Evolutionary conservation across 805 yeast species (phyloP).

Genomic region (Candida arabinofermentans): DNA sequence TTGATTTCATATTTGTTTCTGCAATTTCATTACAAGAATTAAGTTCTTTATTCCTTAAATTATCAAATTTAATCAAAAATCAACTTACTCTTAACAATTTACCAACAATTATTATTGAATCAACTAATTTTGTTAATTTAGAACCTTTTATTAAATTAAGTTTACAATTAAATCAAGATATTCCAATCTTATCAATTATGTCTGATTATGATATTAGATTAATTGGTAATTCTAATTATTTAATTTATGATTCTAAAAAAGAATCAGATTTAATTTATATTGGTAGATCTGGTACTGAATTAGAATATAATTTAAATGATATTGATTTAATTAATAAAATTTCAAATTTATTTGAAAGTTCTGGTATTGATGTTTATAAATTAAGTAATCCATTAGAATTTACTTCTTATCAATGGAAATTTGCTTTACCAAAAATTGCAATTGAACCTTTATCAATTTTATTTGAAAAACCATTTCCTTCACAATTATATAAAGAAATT

Average conservation of each 20-base stretch:
- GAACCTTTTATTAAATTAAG: slow-evolving; percentile 61
- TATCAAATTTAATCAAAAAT: slow-evolving; percentile 33
- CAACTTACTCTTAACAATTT: slow-evolving; percentile 25
- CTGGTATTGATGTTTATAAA: slow-evolving; percentile 44
- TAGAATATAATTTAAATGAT: slow-evolving; percentile 40
- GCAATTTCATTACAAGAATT: slow-evolving; percentile 50
- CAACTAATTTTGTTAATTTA: slow-evolving; percentile 66
- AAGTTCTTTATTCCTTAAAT: slow-evolving; percentile 36
- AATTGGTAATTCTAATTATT: slow-evolving; percentile 30
- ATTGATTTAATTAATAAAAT: slow-evolving; percentile 34
- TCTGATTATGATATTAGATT: slow-evolving; percentile 56
- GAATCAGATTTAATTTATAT: slow-evolving; percentile 45
- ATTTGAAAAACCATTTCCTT: slow-evolving; percentile 68
- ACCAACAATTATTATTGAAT: slow-evolving; percentile 59
- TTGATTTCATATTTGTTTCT: slow-evolving; percentile 45
- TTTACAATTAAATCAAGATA: slow-evolving; percentile 27
- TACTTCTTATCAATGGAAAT: slow-evolving; percentile 76
- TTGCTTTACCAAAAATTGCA: slow-evolving; percentile 74
- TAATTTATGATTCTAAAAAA: slow-evolving; percentile 34
- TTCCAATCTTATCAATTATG: slow-evolving; percentile 53
- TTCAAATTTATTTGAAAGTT: slow-evolving; percentile 35
- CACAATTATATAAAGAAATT: slow-evolving; percentile 56
- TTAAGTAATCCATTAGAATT: slow-evolving; percentile 52
- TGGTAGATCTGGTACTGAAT: slow-evolving; percentile 38
- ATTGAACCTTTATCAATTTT: slow-evolving; percentile 72